Base-by-base conservation (phyloP, 2,329 filamentous ascomycete genomes). In the Talaromyces sp. region DNA sequence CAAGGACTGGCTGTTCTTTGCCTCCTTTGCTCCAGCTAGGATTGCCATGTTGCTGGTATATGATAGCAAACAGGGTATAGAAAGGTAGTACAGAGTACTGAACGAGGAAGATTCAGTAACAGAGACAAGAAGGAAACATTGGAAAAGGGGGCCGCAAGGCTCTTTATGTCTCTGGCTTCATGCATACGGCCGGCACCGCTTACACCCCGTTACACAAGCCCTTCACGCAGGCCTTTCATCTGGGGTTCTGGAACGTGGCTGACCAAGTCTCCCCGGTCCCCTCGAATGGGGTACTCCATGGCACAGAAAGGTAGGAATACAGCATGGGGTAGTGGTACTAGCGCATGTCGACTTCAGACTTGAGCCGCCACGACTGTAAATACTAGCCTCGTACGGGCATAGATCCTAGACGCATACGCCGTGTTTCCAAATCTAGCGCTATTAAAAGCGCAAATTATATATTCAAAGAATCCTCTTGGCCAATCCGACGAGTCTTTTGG, bases 1-100 rank as follows among this genome's bases (percentile, higher is more conserved):
- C 28, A 76, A 69, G 19, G 75, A 77, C 65, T 76, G 74, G 65
- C 70, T 73, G 67, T 13, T 47, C 39, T 62, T 62, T 32, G 56
- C 55, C 49, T 55, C 60, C 28, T 55, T 61, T 42, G 55, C 39
- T 17, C 42, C 36, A 8, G 49, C 19, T 39, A 51, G 44, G 44
- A 51, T 25, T 22, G 44, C 44, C 44, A 51, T 51, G 10, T 51
- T 51, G 19, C 25, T 51, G 19, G 19, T 51, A 25, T 25, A 13
- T 51, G 19, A 13, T 51, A 51, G 44, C 36, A 39, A 39, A 39
- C 17, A 36, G 17, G 25, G 19, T 47, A 8, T n/a, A 39, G 36
- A 39, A 6, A 39, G 7, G 36, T 39, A 39, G 44, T 47, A 47
- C 22, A 47, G 44, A 51, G 44, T 51, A 27, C 25, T 7, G 25